Percentiles rank a stretch among this genome's conserved stretches.
These are phyloP conservation scores for Fusarium scirpi DNA, from an alignment of 2,329 filamentous ascomycete genomes.

Conservation along the genomic window DNA sequence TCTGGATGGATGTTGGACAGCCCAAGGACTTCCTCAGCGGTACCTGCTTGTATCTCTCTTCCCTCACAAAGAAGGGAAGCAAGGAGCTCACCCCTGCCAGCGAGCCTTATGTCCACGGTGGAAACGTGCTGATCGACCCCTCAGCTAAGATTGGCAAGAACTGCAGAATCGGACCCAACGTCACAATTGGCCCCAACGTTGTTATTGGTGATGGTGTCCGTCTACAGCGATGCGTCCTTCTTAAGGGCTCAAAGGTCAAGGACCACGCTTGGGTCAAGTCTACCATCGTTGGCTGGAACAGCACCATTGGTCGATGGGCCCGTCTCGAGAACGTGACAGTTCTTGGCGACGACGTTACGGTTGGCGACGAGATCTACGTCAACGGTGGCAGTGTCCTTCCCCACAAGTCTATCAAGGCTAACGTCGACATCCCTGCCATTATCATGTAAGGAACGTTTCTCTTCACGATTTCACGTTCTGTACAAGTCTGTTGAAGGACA, in stretches of 20 bases:
- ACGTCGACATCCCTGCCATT: conserved; percentile 84
- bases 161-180: conserved; percentile 97
- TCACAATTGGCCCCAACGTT: conserved; percentile 93
- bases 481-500: conserved; percentile 39
- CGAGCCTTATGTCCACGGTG: conserved; percentile 87
- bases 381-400: conserved; percentile 95
- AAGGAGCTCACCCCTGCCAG: conserved; percentile 81
- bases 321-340: conserved; percentile 98
- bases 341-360: conserved; percentile 95
- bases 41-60: conserved; percentile 95
- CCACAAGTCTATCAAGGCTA: conserved; percentile 99
- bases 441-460: conserved; percentile 68
- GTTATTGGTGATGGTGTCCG: conserved; percentile 94
- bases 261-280: conserved; percentile 99
- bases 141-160: conserved; percentile 97
- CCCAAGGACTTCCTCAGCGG: conserved; percentile 98
- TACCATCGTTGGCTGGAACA: conserved; percentile 99
- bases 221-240: conserved; percentile 90
- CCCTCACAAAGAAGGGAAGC: conserved; percentile 88
- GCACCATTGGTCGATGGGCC: conserved; percentile 93
- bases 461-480: conserved; percentile 8
- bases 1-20: conserved; percentile 99
- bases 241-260: conserved; percentile 93
- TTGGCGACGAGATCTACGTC: conserved; percentile 98
- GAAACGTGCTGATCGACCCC: conserved; percentile 95